Base-by-base conservation (phyloP, 345 rosid genomes). In the Hypericum androsaemum region DNA sequence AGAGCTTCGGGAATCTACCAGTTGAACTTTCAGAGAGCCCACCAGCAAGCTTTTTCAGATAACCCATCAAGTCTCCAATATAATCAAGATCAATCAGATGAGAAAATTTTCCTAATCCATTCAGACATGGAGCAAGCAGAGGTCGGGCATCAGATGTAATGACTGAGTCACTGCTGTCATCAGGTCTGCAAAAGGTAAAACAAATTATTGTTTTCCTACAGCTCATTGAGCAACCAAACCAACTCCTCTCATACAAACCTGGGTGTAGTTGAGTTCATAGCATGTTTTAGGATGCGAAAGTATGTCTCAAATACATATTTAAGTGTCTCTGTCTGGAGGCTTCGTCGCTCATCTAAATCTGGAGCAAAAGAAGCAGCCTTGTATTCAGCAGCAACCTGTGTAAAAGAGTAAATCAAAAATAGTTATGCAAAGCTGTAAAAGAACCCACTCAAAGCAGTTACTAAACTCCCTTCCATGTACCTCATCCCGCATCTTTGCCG, bases 291-390 rank as follows among this genome's bases (percentile, higher is more conserved):
- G 60, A 94, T 74, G 39, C 97, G 97, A 64, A 94, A 88, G 61
- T 83, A 88, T 7, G 84, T 94, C 79, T 80, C 94, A 55, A 94
- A 88, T 22, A 94, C 80, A 44, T 90, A 85, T 71, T 95, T 71
- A 41, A 94, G 90, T 46, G 80, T 70, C 51, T 74, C 99, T 4
- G 86, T 64, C 59, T 94, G 97, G 85, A 83, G 85, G 70, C 72
- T 77, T 68, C 72, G 74, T 66, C 61, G 71, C 66, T 90, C 86
- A 62, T 10, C 58, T 37, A 72, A 76, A 71, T 87, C 87, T 3
- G 80, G 75, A 54, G 72, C 69, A 39, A 74, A 79, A 47, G 82
- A 65, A 74, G 73, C 90, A 55, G 90, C 70, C 56, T 69, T 94
- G 65, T 83, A 83, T 64, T 92, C 98, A 56, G 95, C 84, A 74